Evolutionary conservation across 768 basidiomycete genomes (phyloP).

Genomic region (Leucocoprinus leucothites): DNA sequence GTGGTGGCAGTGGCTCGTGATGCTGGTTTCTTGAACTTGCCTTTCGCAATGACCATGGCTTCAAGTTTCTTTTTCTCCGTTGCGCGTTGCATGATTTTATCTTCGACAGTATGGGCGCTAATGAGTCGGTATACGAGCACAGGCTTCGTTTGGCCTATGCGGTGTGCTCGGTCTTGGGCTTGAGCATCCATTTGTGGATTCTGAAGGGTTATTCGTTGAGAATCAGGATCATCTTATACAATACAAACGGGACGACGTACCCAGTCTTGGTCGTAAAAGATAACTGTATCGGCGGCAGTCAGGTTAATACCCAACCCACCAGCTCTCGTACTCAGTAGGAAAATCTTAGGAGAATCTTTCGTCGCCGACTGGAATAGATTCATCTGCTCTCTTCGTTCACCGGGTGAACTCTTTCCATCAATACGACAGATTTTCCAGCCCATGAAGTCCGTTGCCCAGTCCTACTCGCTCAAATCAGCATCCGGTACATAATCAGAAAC

Average conservation of each 20-base stretch:
- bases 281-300: slow-evolving; percentile 84
- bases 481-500: not conserved
- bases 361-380: slow-evolving; percentile 70
- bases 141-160: slow-evolving; percentile 91
- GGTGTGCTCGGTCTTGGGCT: slow-evolving; percentile 93
- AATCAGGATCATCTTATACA: not conserved
- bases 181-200: slow-evolving; percentile 97
- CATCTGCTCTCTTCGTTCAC: slow-evolving; percentile 84
- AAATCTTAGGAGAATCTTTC: slow-evolving; percentile 65
- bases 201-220: slow-evolving; percentile 30
- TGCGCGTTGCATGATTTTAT: slow-evolving; percentile 86
- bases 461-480: slow-evolving; percentile 35
- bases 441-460: slow-evolving; percentile 87
- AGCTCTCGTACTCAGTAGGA: slow-evolving; percentile 76
- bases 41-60: slow-evolving; percentile 92
- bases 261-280: slow-evolving; percentile 94
- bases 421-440: slow-evolving; percentile 85
- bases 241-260: slow-evolving; percentile 33
- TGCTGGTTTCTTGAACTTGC: slow-evolving; percentile 81
- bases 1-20: slow-evolving; percentile 36
- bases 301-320: slow-evolving; percentile 83
- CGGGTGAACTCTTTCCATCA: slow-evolving; percentile 82
- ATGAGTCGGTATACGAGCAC: slow-evolving; percentile 89
- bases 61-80: slow-evolving; percentile 88
- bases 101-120: slow-evolving; percentile 87